These are phyloP conservation scores for Trichopus zeylanicus DNA, from an alignment of 116 monocot genomes.

Conservation along the genomic window DNA sequence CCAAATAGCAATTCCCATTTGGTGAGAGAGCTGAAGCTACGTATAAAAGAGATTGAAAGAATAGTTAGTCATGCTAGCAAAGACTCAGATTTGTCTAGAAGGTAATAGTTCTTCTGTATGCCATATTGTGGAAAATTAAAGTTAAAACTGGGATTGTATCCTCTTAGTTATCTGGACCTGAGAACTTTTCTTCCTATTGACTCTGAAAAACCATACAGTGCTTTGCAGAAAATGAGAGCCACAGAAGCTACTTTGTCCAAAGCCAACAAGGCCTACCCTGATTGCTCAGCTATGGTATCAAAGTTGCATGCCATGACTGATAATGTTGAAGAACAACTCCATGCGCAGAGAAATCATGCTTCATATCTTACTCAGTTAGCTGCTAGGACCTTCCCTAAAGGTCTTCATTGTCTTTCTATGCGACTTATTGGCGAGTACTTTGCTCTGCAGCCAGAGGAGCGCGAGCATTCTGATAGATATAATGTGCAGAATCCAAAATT, in stretches of 20 bases:
- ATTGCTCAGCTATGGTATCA: conserved; percentile 68
- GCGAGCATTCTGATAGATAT: conserved; percentile 24
- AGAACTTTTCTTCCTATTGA: background rate
- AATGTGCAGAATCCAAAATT: conserved; percentile 33
- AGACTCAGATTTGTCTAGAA: conserved; percentile 46
- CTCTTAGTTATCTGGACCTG: background rate
- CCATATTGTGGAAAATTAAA: background rate
- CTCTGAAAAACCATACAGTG: conserved; percentile 34
- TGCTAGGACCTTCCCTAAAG: conserved; percentile 78
- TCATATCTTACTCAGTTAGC: conserved; percentile 65
- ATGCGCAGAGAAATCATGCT: conserved; percentile 53
- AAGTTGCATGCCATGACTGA: conserved; percentile 69
- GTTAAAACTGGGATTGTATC: background rate
- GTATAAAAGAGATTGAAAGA: conserved; percentile 71
- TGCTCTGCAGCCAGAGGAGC: conserved; percentile 31
- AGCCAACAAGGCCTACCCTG: conserved; percentile 62
- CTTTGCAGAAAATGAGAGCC: conserved; percentile 73
- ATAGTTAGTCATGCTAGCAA: conserved; percentile 43
- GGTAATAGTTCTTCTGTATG: conserved; percentile 23
- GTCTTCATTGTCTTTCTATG: conserved; percentile 92
- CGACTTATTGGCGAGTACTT: conserved; percentile 73
- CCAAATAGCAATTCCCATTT: conserved; percentile 63
- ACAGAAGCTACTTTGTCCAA: conserved; percentile 66
- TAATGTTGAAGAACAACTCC: conserved; percentile 69
- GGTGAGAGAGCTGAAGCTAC: conserved; percentile 66